A percentile compares a stretch with the other conserved stretches of the same genome.
Conservation (phyloP, 73 alveolate genomes). For the Breviolum minutum region DNA sequence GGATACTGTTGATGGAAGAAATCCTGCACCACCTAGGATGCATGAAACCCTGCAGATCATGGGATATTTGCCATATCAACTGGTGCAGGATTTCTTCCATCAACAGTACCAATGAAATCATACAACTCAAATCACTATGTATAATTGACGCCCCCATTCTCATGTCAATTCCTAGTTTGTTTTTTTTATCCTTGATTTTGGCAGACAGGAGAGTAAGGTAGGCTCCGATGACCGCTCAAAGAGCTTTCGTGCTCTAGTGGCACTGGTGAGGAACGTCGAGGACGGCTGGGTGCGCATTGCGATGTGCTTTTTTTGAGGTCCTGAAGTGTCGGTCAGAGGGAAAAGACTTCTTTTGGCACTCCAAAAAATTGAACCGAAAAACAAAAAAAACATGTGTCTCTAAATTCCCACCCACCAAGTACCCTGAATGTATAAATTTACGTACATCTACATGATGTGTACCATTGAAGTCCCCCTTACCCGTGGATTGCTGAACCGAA, state of each 20-base stretch:
- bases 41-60: no score
- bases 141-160: background rate
- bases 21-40: no score
- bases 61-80: no score
- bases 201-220: constrained; percentile 12
- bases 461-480: background rate
- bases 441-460: background rate
- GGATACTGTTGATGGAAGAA: no score
- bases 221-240: constrained; percentile 87
- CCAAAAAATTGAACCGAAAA: no score
- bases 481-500: background rate
- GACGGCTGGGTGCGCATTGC: background rate
- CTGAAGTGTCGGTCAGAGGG: background rate
- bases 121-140: background rate
- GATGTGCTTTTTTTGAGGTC: background rate
- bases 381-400: background rate
- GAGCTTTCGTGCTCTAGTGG: constrained; percentile 83
- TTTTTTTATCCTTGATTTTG: background rate
- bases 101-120: background rate
- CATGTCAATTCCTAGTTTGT: background rate
- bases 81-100: no score
- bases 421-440: background rate
- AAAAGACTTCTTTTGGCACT: no score
- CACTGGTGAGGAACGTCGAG: constrained; percentile 90
- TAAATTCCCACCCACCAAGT: background rate